Conservation (phyloP, 148 eudicot genomes). For the Talinum fruticosum region DNA sequence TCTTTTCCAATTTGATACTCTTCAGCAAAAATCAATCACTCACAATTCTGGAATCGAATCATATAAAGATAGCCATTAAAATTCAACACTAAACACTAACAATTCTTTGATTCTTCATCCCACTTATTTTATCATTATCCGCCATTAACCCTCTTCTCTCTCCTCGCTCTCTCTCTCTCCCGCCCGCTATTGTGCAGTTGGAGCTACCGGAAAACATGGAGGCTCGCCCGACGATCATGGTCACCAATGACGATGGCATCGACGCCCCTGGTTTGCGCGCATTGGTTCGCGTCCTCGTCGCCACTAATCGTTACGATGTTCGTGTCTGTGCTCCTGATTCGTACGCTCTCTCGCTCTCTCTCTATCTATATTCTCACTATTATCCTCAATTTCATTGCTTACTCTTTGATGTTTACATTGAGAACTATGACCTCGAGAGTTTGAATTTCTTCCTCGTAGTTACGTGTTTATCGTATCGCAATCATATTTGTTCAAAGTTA, state of each 20-base stretch:
- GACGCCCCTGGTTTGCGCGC: constrained; percentile 84
- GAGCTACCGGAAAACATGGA: constrained; percentile 34
- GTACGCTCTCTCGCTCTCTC: constrained; percentile 34
- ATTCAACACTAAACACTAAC: too few relatives aligned
- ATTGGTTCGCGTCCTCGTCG: constrained; percentile 63
- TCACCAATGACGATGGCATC: constrained; percentile 94
- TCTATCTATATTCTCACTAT: too few relatives aligned
- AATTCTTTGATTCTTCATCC: too few relatives aligned
- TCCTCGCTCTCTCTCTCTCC: not conserved
- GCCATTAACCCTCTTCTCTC: constrained; percentile 5
- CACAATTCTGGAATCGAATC: too few relatives aligned
- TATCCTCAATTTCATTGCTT: constrained; percentile 7
- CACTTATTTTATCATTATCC: not conserved
- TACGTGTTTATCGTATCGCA: too few relatives aligned
- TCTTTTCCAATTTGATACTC: too few relatives aligned
- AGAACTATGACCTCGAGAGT: not conserved
- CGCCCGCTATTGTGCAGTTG: too few relatives aligned
- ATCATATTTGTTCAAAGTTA: not conserved
- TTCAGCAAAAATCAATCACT: too few relatives aligned
- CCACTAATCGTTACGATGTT: constrained; percentile 55
- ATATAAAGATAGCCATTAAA: too few relatives aligned
- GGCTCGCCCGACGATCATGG: constrained; percentile 59
- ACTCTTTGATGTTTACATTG: not conserved
- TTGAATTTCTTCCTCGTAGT: too few relatives aligned
- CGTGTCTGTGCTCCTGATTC: constrained; percentile 90